Evolutionary conservation across 1,139 yeast species (phyloP).

Genomic region (Nakaseomyces kungkrabaensis): DNA sequence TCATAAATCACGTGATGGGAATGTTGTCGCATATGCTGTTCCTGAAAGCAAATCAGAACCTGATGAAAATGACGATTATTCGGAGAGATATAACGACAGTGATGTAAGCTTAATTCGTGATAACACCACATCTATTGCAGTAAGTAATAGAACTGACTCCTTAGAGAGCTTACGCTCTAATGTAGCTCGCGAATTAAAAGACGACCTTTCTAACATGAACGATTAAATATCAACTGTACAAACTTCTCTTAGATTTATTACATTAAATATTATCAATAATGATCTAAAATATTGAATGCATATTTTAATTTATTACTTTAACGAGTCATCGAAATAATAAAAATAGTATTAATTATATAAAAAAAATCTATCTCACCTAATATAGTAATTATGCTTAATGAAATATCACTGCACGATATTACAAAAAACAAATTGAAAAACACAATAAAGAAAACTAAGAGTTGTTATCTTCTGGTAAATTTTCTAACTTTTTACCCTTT

Average conservation of each 20-base stretch:
- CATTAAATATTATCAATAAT: no score
- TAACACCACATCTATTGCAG: neutral
- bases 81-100: neutral
- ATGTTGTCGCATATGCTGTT: neutral
- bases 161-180: neutral
- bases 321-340: neutral
- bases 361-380: slow-evolving; percentile 1
- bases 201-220: neutral
- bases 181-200: neutral
- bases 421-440: neutral
- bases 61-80: slow-evolving; percentile 1
- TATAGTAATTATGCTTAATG: neutral
- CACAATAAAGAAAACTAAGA: neutral
- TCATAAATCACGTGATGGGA: no score
- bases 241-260: no score
- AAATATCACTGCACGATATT: neutral
- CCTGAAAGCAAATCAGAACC: neutral
- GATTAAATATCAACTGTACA: neutral
- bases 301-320: neutral
- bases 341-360: neutral
- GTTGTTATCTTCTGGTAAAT: slow-evolving; percentile 30
- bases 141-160: neutral
- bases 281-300: neutral
- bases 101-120: slow-evolving; percentile 2
- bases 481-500: slow-evolving; percentile 52